phyloP scores from a whole-genome alignment of 148 eudicot genomes.

The Arbutus unedo region DNA sequence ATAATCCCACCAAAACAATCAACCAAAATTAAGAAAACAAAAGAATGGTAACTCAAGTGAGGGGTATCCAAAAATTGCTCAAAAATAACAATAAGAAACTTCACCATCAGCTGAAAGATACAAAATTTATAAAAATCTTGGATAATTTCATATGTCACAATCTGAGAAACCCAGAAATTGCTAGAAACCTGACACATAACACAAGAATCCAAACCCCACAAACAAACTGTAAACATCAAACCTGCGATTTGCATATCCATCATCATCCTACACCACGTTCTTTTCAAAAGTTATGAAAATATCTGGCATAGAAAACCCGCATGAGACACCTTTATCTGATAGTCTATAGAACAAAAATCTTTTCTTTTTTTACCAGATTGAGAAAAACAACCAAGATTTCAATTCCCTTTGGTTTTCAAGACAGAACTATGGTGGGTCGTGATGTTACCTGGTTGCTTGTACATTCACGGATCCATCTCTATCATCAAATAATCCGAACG shows the following conservation, averaged over 20 bases:
- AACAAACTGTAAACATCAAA: constrained; percentile 24
- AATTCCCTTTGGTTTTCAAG: not conserved
- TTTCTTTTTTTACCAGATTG: not conserved
- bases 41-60: not conserved
- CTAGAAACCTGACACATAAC: constrained; percentile 27
- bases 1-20: not conserved
- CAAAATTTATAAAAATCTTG: constrained; percentile 4
- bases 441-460: not conserved
- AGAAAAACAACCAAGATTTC: not conserved
- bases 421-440: constrained; percentile 3
- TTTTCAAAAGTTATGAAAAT: constrained; percentile 34
- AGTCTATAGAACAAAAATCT: not conserved
- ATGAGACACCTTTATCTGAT: not conserved
- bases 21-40: not conserved
- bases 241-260: constrained; percentile 29
- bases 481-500: not conserved
- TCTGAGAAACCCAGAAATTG: constrained; percentile 30
- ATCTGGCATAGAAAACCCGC: constrained; percentile 21
- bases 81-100: not conserved
- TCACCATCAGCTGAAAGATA: not conserved
- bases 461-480: constrained; percentile 15
- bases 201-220: constrained; percentile 25
- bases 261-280: constrained; percentile 38
- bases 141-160: constrained; percentile 12
- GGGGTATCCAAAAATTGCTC: not conserved